A percentile compares a stretch with the other conserved stretches of the same genome.
Conservation (phyloP, 73 alveolate species). For the Durusdinium trenchii region DNA sequence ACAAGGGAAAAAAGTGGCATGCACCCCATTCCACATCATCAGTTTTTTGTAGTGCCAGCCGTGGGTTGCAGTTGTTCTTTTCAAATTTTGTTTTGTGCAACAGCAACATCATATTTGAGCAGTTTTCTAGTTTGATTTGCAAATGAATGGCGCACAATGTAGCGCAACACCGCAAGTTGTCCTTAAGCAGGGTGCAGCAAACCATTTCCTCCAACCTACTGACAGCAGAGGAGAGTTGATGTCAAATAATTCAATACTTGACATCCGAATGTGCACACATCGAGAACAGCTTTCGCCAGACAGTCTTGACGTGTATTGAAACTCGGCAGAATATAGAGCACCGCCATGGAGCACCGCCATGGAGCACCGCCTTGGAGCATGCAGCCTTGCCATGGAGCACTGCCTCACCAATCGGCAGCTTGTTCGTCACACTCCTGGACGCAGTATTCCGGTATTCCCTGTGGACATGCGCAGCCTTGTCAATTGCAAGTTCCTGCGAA, state of each 20-base stretch:
- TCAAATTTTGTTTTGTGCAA: not conserved
- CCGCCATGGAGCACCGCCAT: not conserved
- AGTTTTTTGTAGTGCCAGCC: too few species aligned
- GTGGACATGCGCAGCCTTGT: not conserved
- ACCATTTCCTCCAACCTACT: too few species aligned
- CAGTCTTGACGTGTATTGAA: not conserved
- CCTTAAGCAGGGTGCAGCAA: not conserved
- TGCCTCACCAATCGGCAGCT: not conserved
- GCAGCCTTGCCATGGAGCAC: not conserved
- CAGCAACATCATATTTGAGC: not conserved
- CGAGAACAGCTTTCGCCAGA: not conserved
- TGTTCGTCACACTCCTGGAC: not conserved
- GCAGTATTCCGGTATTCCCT: not conserved
- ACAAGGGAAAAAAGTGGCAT: not conserved
- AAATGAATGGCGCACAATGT: not conserved
- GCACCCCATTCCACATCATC: not conserved
- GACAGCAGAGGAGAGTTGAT: not conserved
- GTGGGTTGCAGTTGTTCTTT: too few species aligned
- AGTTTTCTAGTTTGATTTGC: not conserved
- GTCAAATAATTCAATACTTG: not conserved
- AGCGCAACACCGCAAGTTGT: not conserved
- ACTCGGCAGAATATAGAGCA: not conserved
- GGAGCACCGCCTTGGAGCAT: not conserved
- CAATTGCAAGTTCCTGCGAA: not conserved
- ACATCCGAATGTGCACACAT: too few species aligned